These are phyloP conservation scores for Bigelowiella natans DNA, from an alignment of 78 protist species.

Conservation along the genomic window DNA sequence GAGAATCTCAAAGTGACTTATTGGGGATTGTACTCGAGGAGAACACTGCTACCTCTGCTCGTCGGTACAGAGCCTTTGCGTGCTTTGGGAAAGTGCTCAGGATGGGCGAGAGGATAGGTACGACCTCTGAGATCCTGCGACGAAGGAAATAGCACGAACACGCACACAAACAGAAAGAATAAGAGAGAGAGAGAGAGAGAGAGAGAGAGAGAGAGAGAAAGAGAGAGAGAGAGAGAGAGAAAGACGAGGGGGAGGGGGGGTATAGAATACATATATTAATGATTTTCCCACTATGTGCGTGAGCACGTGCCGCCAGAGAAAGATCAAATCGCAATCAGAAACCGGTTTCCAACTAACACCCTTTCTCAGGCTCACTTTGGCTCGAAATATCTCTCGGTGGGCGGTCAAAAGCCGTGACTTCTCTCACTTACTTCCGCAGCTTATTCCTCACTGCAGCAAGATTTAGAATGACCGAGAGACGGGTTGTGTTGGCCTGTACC, in stretches of 20 bases:
- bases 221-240: background rate
- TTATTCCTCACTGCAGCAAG: background rate
- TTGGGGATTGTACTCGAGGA: too few species aligned
- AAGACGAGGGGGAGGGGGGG: background rate
- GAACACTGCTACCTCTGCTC: background rate
- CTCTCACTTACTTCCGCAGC: background rate
- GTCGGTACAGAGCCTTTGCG: background rate
- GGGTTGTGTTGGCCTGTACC: background rate
- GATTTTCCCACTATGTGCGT: too few species aligned
- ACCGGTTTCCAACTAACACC: too few species aligned
- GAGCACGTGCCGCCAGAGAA: too few species aligned
- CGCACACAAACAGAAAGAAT: background rate
- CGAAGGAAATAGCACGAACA: too few species aligned
- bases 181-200: background rate
- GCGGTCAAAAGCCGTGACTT: too few species aligned
- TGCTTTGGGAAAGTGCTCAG: background rate
- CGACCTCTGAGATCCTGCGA: background rate
- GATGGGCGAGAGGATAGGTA: background rate
- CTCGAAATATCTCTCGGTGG: too few species aligned
- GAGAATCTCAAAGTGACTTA: too few species aligned
- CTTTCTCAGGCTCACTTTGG: too few species aligned
- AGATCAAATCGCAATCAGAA: too few species aligned
- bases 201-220: background rate
- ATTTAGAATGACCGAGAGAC: background rate
- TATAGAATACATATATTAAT: background rate